Base-by-base conservation (phyloP, 352 stramenopile species). In the Phytopythium cucurbitacearum region DNA sequence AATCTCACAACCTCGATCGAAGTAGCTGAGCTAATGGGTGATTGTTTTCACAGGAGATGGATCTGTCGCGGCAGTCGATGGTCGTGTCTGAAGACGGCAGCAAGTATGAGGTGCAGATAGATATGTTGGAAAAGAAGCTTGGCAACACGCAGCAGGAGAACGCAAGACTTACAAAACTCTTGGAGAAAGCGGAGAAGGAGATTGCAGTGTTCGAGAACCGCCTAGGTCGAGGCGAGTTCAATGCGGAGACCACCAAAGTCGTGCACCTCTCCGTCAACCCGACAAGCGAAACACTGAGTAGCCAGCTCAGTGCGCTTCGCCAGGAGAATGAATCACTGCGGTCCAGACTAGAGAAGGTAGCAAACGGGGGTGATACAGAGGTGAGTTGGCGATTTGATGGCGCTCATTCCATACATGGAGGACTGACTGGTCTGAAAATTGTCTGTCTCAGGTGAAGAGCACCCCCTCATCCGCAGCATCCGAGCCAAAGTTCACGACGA, bases 231-330 rank as follows among this genome's bases (percentile, higher is more conserved):
- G 85, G 84, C 37, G 82, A 92, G 45, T 90, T 87, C 57, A 94
- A 96, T 48, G 56, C 75, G 7, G 67, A 84, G 39, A 91, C 73
- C 13, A 94, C 83, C 32, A 96, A 96, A 57, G 85, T 96, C n/a
- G 70, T 96, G 8, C 86, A 95, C 59, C 60, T 94, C 36, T 65
- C 83, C n/a, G 64, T 92, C 11, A 95, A 95, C 36, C 85, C 85
- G n/a, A 89, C 83, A 21, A 71, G 70, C 12, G 78, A 91, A 47
- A 53, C 87, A 37, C 58, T 92, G 4, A 59, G 80, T 60, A 71
- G 42, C 43, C 83, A 89, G 34, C 48, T 85, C 47, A 60, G 70
- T 45, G 69, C 65, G 34, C 51, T 87, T 34, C 67, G 66, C 12
- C 62, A 82, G 40, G 75, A 87, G 51, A 82, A 86, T 40, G 68